Percentiles rank a stretch among this genome's conserved stretches.
Conservation (phyloP, 768 basidiomycete species). For the Lentinula edodes region DNA sequence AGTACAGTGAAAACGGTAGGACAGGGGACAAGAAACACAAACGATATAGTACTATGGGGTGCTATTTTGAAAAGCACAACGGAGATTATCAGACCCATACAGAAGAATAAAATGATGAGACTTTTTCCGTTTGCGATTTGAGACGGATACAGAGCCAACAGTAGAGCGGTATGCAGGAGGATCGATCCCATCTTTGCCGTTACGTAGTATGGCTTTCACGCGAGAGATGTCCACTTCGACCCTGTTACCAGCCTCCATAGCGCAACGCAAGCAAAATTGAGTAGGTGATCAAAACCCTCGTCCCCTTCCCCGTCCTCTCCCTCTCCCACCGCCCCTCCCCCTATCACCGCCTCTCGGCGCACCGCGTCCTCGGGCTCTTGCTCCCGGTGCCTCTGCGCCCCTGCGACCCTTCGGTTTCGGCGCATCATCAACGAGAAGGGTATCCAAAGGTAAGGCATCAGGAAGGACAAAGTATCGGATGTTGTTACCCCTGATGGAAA, state of each 20-base stretch:
- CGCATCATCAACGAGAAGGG: slow-evolving; percentile 94
- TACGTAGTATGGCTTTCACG: not conserved
- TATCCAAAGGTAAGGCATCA: slow-evolving; percentile 93
- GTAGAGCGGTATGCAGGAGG: not conserved
- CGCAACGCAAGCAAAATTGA: not conserved
- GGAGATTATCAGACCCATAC: too few species aligned
- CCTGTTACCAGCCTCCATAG: not conserved
- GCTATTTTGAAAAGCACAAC: too few species aligned
- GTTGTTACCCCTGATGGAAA: slow-evolving; percentile 96
- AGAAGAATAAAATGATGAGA: too few species aligned
- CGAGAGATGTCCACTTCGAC: not conserved
- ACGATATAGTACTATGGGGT: too few species aligned
- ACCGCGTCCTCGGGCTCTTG: slow-evolving; percentile 44
- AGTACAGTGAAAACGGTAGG: too few species aligned
- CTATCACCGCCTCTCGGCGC: slow-evolving; percentile 46
- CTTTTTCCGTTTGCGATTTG: too few species aligned
- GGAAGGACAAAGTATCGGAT: slow-evolving; percentile 97
- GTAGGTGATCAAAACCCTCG: not conserved
- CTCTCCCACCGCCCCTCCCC: slow-evolving; percentile 47
- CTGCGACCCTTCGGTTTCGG: slow-evolving; percentile 92
- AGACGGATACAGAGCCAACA: too few species aligned
- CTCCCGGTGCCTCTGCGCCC: slow-evolving; percentile 77
- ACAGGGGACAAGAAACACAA: too few species aligned
- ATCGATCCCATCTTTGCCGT: not conserved
- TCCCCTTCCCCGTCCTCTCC: slow-evolving; percentile 37